A percentile compares a stretch with the other conserved stretches of the same genome.
Conservation (phyloP, 106 monocot species). For the Platanthera guangdongensis region DNA sequence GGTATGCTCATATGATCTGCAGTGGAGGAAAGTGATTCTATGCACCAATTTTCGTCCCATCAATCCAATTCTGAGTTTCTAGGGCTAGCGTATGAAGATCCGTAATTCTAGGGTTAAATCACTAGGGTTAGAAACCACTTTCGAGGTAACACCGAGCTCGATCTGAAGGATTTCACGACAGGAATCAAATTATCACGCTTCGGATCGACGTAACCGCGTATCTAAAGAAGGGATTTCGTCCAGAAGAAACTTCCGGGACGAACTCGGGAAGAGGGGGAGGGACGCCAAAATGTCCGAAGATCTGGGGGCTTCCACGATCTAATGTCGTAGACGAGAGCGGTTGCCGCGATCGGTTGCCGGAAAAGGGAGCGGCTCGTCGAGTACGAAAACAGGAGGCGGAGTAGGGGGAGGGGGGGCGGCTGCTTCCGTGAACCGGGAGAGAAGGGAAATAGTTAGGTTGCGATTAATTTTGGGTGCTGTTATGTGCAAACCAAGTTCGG, state of each 20-base stretch:
- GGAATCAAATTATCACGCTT: background rate
- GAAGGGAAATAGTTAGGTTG: too few species aligned
- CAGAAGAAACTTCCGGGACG: background rate
- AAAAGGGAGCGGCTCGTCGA: too few species aligned
- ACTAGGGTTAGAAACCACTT: background rate
- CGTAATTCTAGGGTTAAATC: background rate
- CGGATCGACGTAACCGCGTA: background rate
- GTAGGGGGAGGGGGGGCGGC: too few species aligned
- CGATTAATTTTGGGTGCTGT: too few species aligned
- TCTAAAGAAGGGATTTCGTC: background rate
- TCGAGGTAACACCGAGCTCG: background rate
- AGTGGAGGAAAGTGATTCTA: background rate
- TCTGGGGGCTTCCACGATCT: too few species aligned
- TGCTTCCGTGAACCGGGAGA: too few species aligned
- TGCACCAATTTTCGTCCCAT: too few species aligned
- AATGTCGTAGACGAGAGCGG: too few species aligned
- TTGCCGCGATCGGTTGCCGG: too few species aligned
- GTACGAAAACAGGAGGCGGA: too few species aligned
- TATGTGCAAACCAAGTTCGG: too few species aligned
- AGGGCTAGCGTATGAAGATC: background rate
- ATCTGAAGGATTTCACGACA: background rate
- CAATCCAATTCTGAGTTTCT: background rate
- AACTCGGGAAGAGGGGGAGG: background rate
- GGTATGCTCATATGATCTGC: constrained; percentile 2
- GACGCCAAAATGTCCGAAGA: background rate